These are phyloP conservation scores for Ambrosia hybrid DNA, from an alignment of 140 eudicot genomes.

Conservation along the genomic window DNA sequence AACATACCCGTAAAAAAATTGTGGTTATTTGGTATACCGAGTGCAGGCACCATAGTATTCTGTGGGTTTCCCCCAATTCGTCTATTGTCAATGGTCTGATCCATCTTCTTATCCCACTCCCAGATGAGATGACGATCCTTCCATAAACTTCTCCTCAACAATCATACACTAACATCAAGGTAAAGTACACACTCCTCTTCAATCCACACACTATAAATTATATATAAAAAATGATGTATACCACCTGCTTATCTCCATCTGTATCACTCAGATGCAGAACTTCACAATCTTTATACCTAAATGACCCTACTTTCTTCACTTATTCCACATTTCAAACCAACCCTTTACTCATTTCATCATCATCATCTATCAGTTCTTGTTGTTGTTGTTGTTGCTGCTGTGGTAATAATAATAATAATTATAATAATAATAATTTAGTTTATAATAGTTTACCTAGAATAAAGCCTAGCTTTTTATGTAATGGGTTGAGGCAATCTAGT, in stretches of 20 bases:
- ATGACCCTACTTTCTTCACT: conserved; percentile 28
- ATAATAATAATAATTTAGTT: not conserved
- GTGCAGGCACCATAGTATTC: too few species aligned
- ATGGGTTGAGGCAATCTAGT: conserved; percentile 66
- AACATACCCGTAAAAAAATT: too few species aligned
- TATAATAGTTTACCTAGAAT: conserved; percentile 34
- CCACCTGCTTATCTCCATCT: conserved; percentile 40
- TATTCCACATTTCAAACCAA: conserved; percentile 22
- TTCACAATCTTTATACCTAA: conserved; percentile 30
- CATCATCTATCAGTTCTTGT: conserved; percentile 6
- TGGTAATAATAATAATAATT: not conserved
- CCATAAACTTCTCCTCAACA: conserved; percentile 17
- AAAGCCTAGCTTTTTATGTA: conserved; percentile 44
- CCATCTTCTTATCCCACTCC: conserved; percentile 22
- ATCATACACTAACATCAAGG: conserved; percentile 35
- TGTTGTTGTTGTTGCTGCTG: conserved; percentile 50
- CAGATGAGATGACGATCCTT: conserved; percentile 23
- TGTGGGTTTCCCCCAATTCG: too few species aligned
- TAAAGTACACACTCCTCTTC: conserved; percentile 18
- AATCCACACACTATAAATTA: not conserved
- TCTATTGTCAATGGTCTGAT: too few species aligned
- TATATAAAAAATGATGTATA: conserved; percentile 39
- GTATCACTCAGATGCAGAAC: conserved; percentile 39
- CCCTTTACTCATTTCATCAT: conserved; percentile 24
- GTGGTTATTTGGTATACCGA: too few species aligned